Conservation (phyloP, 441 rosid species). For the Populus tomentosa region DNA sequence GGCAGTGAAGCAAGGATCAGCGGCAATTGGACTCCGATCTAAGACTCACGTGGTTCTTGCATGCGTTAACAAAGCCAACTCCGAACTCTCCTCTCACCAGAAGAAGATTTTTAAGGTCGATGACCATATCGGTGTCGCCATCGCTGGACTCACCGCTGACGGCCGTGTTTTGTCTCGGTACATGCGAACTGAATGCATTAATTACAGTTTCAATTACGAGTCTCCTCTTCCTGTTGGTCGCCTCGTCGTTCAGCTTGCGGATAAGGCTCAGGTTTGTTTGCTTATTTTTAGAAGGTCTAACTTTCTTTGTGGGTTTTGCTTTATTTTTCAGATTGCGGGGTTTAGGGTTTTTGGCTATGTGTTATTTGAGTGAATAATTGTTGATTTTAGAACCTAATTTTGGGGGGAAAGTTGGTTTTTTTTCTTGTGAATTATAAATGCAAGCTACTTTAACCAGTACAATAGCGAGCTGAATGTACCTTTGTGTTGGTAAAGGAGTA, state of each 20-base stretch:
- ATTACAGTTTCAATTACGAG: conserved; percentile 79
- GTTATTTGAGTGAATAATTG: background rate
- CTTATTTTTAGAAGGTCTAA: background rate
- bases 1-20: conserved; percentile 97
- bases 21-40: conserved; percentile 97
- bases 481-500: background rate
- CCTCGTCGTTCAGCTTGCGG: conserved; percentile 94
- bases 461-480: background rate
- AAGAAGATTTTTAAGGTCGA: conserved; percentile 97
- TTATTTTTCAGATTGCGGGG: background rate
- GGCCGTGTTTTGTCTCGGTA: conserved; percentile 96
- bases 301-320: background rate
- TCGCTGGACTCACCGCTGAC: conserved; percentile 95
- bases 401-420: background rate
- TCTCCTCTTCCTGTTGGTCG: conserved; percentile 95
- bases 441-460: background rate
- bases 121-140: conserved; percentile 95
- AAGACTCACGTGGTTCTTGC: conserved; percentile 80
- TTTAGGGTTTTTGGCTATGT: background rate
- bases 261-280: conserved; percentile 82
- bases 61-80: conserved; percentile 85
- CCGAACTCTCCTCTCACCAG: conserved; percentile 95
- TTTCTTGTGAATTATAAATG: background rate
- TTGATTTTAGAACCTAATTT: background rate
- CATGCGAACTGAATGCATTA: conserved; percentile 92